Conservation (phyloP, 768 basidiomycete genomes). For the Epithele typhae region DNA sequence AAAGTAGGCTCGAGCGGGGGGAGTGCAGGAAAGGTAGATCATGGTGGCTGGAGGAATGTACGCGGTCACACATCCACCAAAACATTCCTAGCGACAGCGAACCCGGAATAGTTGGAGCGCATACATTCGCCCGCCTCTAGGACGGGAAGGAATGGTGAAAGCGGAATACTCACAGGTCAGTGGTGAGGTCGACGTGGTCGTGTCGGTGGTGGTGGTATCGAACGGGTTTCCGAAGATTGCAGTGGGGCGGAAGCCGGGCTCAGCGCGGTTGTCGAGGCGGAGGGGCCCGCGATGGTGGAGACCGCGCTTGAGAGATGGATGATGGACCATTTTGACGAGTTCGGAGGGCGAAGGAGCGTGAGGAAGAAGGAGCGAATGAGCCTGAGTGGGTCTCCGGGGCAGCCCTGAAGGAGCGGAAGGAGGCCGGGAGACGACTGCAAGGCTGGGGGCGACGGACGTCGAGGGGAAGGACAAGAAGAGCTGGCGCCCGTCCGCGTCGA, state of each 20-base stretch:
- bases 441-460: conserved; percentile 2
- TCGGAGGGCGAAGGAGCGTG: conserved; percentile 8
- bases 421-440: conserved; percentile 3
- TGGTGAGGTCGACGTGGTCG: neutral
- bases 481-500: conserved; percentile 1
- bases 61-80: too few species aligned
- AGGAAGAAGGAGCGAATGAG: conserved; percentile 15
- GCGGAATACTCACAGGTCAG: conserved; percentile 1
- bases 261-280: conserved; percentile 12
- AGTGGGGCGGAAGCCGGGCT: conserved; percentile 7
- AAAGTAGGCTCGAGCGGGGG: too few species aligned
- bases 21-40: too few species aligned
- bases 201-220: neutral
- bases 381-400: conserved; percentile 6
- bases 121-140: too few species aligned
- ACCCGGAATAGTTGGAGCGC: too few species aligned
- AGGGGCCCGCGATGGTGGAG: conserved; percentile 14
- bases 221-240: conserved; percentile 2
- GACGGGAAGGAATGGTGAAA: too few species aligned
- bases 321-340: neutral
- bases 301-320: conserved; percentile 8
- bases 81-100: too few species aligned
- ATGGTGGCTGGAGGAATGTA: too few species aligned
- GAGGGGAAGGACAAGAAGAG: neutral
- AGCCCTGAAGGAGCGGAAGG: conserved; percentile 9